Base-by-base conservation (phyloP, 2,329 filamentous ascomycete genomes). In the Corynespora cassiicola region DNA sequence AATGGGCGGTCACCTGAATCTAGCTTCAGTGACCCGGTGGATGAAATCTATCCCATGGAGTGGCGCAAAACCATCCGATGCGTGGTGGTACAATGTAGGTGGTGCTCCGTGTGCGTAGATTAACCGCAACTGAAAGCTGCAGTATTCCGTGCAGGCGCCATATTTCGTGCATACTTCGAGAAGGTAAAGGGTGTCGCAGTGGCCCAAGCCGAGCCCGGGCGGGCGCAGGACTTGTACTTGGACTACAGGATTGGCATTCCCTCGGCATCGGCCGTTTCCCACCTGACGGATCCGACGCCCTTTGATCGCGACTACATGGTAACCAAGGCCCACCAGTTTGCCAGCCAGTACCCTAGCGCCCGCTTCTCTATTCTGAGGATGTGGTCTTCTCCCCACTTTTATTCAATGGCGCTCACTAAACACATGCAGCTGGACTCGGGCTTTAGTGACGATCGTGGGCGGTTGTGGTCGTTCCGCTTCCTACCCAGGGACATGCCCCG, bases 361-460 rank as follows among this genome's bases (percentile, higher is more conserved):
- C 56, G 58, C 5, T 78, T 78, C 53, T 66, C 74, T 0, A 42
- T 75, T 10, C 61, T 78, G 2, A 61, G 71, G 5, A 45, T 77
- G 29, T 78, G 74, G 74, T 72, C 69, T 7, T 69, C 74, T 2
- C 69, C 74, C 5, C 71, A 76, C 51, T 78, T 77, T 58, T 78
- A 73, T 49, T 74, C 75, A 6, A 62, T 75, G 11, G 75, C 74
- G 72, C 52, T 77, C 14, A 67, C 68, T 7, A 37, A 47, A 9
- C 50, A 71, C 12, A 71, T 67, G 29, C 63, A 71, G 7, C 33
- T 53, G 5, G 41, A 48, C 11, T 63, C 61, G 9, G 45, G 66
- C 3, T 78, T 78, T 55, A 46, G 65, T 2, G 74, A 77, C 52
- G 56, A 65, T n/a, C 40, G 63, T 0, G 70, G 66, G 1, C 66